Conservation (phyloP, 805 yeast genomes). For the Schwanniomyces pseudopolymorphus region DNA sequence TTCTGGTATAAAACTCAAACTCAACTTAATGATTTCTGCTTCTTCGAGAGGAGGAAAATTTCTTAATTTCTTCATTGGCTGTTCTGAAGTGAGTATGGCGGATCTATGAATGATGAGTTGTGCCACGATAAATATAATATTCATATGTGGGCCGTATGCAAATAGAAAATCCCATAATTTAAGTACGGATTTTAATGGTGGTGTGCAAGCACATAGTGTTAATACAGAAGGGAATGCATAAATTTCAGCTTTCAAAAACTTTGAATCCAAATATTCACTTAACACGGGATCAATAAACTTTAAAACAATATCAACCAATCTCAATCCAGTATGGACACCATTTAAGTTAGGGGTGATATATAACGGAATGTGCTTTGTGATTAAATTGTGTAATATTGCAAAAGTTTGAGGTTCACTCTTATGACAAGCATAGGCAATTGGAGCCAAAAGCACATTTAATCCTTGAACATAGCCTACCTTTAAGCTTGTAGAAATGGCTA, state of each 20-base stretch:
- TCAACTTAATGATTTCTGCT: conserved; percentile 70
- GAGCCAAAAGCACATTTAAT: conserved; percentile 83
- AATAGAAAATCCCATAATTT: conserved; percentile 87
- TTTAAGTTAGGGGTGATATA: conserved; percentile 74
- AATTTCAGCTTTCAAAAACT: conserved; percentile 75
- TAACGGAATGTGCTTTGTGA: conserved; percentile 67
- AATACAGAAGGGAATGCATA: conserved; percentile 84
- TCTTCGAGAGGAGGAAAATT: conserved; percentile 73
- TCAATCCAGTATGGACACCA: conserved; percentile 78
- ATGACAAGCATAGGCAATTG: conserved; percentile 66
- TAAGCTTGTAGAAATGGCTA: conserved; percentile 49
- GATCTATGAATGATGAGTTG: conserved; percentile 72
- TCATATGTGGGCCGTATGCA: conserved; percentile 89
- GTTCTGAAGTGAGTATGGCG: conserved; percentile 53
- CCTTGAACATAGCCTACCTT: conserved; percentile 79
- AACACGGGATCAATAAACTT: conserved; percentile 72
- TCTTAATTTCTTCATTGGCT: conserved; percentile 75
- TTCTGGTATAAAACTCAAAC: conserved; percentile 75
- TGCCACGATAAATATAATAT: conserved; percentile 79
- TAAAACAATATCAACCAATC: conserved; percentile 71
- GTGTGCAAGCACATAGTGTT: conserved; percentile 86
- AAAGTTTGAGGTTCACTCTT: conserved; percentile 86
- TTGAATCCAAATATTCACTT: conserved; percentile 55
- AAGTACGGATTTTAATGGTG: conserved; percentile 73
- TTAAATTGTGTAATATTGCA: conserved; percentile 61